Percentiles rank a stretch among this genome's conserved stretches.
Evolutionary conservation across 805 yeast genomes (phyloP).

Genomic region (Grigorovia transvaalensis): DNA sequence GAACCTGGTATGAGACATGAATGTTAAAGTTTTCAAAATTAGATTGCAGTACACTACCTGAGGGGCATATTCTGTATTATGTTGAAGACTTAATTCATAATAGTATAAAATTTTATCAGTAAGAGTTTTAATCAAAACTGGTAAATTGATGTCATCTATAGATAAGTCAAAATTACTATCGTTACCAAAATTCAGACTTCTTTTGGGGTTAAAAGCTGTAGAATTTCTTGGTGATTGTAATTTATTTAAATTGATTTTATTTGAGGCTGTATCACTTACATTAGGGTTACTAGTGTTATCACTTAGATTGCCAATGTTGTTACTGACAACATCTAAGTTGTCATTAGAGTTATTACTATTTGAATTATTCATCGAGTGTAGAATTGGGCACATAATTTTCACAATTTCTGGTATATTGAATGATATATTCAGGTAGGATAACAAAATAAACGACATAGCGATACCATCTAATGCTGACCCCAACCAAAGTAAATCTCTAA

Average conservation of each 20-base stretch:
- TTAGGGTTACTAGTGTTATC: background rate
- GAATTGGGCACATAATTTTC: conserved; percentile 28
- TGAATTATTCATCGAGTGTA: conserved; percentile 5
- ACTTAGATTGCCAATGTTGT: background rate
- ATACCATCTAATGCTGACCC: conserved; percentile 81
- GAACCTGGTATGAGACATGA: conserved; percentile 43
- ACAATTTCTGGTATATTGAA: conserved; percentile 26
- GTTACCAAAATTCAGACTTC: background rate
- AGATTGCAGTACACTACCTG: conserved; percentile 69
- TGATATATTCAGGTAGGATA: conserved; percentile 39
- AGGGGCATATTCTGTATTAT: conserved; percentile 69
- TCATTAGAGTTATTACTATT: conserved; percentile 3
- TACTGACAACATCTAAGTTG: background rate
- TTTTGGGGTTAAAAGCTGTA: conserved; percentile 6
- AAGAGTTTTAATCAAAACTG: conserved; percentile 32
- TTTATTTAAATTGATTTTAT: conserved; percentile 29
- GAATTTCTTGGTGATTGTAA: conserved; percentile 45
- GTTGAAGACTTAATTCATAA: conserved; percentile 43
- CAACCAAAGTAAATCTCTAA: conserved; percentile 76
- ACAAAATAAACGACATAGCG: conserved; percentile 51
- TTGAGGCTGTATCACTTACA: conserved; percentile 4
- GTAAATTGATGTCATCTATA: conserved; percentile 18
- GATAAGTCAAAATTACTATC: conserved; percentile 10
- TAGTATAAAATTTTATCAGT: conserved; percentile 32
- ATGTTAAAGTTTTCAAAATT: conserved; percentile 49